Percentiles rank a stretch among this genome's conserved stretches.
Evolutionary conservation across 2,329 filamentous ascomycete species (phyloP).

Genomic region (Thermomyces lanuginosus): DNA sequence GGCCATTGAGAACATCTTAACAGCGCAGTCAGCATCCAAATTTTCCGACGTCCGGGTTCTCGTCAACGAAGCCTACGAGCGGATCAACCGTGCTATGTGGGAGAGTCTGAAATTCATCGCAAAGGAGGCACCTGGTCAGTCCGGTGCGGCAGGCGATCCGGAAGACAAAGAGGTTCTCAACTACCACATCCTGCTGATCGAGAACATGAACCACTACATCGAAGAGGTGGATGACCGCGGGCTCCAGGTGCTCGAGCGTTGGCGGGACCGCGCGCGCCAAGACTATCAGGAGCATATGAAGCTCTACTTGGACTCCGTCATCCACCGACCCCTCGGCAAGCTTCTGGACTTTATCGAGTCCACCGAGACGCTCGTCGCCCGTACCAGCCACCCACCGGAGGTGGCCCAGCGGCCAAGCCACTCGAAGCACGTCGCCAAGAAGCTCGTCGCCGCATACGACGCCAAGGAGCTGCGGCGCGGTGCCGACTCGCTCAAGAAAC

Average conservation of each 20-base stretch:
- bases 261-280: constrained; percentile 59
- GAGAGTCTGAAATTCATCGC: constrained; percentile 93
- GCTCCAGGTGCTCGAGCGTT: constrained; percentile 63
- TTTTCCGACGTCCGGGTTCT: constrained; percentile 54
- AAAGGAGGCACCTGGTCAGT: constrained; percentile 39
- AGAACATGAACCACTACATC: constrained; percentile 97
- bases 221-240: constrained; percentile 69
- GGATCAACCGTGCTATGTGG: constrained; percentile 89
- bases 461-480: constrained; percentile 72
- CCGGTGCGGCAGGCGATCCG: constrained; percentile 40
- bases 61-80: constrained; percentile 74
- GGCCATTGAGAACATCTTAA: constrained; percentile 69
- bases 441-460: constrained; percentile 66
- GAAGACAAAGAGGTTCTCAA: constrained; percentile 96
- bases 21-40: constrained; percentile 33
- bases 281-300: constrained; percentile 78
- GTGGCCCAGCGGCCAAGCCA: constrained; percentile 73
- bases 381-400: constrained; percentile 36
- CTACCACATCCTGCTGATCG: constrained; percentile 90
- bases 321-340: constrained; percentile 76
- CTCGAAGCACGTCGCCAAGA: constrained; percentile 68
- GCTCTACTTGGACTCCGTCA: constrained; percentile 73
- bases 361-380: constrained; percentile 54
- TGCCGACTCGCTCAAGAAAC: constrained; percentile 74
- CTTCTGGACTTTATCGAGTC: constrained; percentile 84